A percentile compares a stretch with the other conserved stretches of the same genome.
Evolutionary conservation across 331 rosid genomes (phyloP).

Genomic region (Stylosanthes scabra): DNA sequence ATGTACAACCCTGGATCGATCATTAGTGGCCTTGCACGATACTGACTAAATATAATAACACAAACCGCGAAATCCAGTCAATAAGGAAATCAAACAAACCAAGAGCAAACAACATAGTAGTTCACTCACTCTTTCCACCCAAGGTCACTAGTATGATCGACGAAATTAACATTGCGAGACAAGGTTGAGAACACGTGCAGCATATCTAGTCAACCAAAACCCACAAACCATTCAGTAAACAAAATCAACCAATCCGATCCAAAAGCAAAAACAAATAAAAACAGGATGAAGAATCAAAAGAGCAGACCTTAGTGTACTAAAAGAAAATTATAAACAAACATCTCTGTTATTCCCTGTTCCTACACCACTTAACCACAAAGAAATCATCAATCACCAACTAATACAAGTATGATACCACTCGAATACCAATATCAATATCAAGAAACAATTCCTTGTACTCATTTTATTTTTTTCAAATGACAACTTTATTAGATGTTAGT

Average conservation of each 20-base stretch:
- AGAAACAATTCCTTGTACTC: too few relatives aligned
- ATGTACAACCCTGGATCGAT: slow-evolving; percentile 82
- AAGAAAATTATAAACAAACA: background rate
- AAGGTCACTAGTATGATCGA: slow-evolving; percentile 82
- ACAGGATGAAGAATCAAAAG: too few relatives aligned
- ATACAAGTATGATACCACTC: background rate
- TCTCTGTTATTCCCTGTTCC: background rate
- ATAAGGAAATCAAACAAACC: background rate
- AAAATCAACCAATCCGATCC: background rate
- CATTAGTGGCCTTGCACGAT: slow-evolving; percentile 73
- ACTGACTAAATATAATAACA: slow-evolving; percentile 48
- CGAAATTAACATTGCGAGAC: slow-evolving; percentile 88
- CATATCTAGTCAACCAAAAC: slow-evolving; percentile 57
- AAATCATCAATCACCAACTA: background rate
- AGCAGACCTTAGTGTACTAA: background rate
- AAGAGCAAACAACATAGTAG: background rate
- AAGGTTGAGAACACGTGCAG: slow-evolving; percentile 73
- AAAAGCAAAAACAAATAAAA: too few relatives aligned
- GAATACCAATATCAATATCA: background rate
- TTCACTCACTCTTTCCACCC: slow-evolving; percentile 82
- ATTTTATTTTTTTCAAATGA: too few relatives aligned
- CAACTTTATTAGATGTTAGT: too few relatives aligned
- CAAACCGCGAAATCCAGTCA: background rate
- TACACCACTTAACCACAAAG: background rate
- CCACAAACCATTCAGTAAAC: slow-evolving; percentile 4